Evolutionary conservation across 306 rosid species (phyloP).

Genomic region (Prunus davidiana): DNA sequence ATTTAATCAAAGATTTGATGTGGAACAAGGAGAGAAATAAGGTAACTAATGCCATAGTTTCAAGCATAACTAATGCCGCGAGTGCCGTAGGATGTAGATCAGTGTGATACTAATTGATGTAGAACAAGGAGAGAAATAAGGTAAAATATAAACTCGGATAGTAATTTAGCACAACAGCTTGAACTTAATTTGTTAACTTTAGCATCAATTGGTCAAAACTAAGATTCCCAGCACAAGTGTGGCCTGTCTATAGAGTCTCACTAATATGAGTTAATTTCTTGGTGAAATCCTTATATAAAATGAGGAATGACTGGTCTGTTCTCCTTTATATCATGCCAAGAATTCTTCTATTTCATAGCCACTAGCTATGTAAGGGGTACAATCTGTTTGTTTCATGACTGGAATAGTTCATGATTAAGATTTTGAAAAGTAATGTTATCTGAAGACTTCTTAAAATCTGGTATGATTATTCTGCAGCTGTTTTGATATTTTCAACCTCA

Average conservation of each 20-base stretch:
- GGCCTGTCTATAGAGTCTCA: not conserved
- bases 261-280: not conserved
- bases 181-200: not conserved
- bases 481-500: constrained; percentile 71
- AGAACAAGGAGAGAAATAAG: not conserved
- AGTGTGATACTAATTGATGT: no score
- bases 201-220: not conserved
- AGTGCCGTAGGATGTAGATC: not conserved
- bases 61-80: not conserved
- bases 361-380: not conserved
- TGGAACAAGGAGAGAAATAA: no score
- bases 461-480: constrained; percentile 52
- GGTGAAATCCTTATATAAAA: not conserved
- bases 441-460: constrained; percentile 10
- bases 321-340: not conserved
- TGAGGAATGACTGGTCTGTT: not conserved
- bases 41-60: not conserved
- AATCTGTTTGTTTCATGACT: not conserved
- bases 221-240: not conserved
- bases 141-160: not conserved
- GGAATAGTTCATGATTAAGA: not conserved
- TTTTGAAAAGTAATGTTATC: not conserved
- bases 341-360: not conserved
- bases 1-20: not conserved
- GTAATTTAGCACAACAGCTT: not conserved